These are phyloP conservation scores for Tetragonia tetragonoides DNA, from an alignment of 148 eudicot genomes.

Conservation along the genomic window DNA sequence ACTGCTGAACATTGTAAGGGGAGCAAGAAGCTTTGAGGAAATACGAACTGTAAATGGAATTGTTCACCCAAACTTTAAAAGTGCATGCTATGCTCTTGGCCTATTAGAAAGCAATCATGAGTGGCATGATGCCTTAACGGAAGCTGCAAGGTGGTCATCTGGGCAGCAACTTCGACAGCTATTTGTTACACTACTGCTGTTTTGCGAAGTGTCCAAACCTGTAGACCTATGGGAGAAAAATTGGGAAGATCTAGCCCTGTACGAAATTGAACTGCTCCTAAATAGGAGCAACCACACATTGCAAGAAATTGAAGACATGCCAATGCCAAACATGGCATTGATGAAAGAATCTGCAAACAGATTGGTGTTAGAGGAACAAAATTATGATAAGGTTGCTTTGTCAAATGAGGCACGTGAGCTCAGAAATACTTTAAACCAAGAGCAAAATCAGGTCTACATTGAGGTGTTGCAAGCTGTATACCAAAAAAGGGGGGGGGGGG, in stretches of 20 bases:
- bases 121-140: background rate
- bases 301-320: too few species aligned
- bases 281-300: too few species aligned
- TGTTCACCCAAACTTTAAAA: background rate
- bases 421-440: background rate
- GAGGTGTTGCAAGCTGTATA: background rate
- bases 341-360: background rate
- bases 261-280: too few species aligned
- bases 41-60: background rate
- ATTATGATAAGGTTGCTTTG: background rate
- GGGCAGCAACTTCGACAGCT: background rate
- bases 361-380: background rate
- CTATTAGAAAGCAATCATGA: background rate
- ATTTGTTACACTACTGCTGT: background rate
- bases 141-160: background rate
- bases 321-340: too few species aligned
- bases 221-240: background rate
- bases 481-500: background rate
- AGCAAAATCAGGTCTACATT: background rate
- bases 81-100: background rate
- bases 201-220: background rate
- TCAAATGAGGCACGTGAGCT: background rate
- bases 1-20: background rate
- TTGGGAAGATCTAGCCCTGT: background rate
- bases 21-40: background rate